Evolutionary conservation across 805 yeast genomes (phyloP).

Genomic region (Cyberlindnera saturnus): DNA sequence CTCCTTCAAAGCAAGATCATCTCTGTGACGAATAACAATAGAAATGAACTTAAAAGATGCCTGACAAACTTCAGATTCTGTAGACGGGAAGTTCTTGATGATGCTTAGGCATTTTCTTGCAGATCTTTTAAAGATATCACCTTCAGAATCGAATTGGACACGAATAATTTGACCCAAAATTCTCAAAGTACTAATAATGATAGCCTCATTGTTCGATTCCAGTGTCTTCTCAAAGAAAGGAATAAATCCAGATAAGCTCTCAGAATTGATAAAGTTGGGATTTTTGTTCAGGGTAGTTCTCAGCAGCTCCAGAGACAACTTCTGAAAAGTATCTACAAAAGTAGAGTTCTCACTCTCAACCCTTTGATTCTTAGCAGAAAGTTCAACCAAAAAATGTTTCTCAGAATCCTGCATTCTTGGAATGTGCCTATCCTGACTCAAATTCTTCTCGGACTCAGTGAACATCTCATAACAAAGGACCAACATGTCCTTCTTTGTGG

Average conservation of each 20-base stretch:
- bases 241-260: conserved; percentile 64
- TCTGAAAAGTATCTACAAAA: conserved; percentile 58
- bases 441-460: conserved; percentile 39
- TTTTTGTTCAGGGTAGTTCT: conserved; percentile 65
- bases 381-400: conserved; percentile 69
- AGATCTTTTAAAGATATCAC: conserved; percentile 47
- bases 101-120: conserved; percentile 56
- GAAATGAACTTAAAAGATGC: conserved; percentile 70
- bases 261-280: conserved; percentile 49
- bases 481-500: conserved; percentile 51
- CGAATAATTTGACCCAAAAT: conserved; percentile 55
- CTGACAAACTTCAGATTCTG: conserved; percentile 76
- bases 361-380: conserved; percentile 51
- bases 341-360: conserved; percentile 51
- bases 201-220: conserved; percentile 65
- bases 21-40: conserved; percentile 61
- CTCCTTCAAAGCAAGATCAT: conserved; percentile 59
- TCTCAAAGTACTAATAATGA: conserved; percentile 61
- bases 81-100: conserved; percentile 69
- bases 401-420: conserved; percentile 36
- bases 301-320: conserved; percentile 70
- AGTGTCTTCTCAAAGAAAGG: conserved; percentile 63
- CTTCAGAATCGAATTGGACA: conserved; percentile 51
- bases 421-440: conserved; percentile 13
- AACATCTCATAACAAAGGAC: conserved; percentile 70